Evolutionary conservation across 345 rosid species (phyloP).

Genomic region (Citrus australasica): DNA sequence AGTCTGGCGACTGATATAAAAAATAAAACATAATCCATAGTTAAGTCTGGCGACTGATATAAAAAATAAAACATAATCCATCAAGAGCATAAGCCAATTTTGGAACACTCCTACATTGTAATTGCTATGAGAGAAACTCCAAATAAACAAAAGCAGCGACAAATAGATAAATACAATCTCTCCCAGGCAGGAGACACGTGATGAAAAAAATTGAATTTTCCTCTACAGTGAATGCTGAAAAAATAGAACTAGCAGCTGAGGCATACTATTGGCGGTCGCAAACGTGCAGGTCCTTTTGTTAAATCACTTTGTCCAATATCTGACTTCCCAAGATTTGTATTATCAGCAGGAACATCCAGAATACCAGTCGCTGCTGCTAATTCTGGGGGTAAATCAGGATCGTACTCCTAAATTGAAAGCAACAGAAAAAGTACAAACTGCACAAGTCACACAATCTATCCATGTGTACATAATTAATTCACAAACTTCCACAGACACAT

Average conservation of each 20-base stretch:
- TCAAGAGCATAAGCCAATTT: slow-evolving; percentile 1
- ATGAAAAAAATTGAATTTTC: neutral
- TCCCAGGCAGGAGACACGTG: neutral
- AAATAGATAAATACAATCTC: neutral
- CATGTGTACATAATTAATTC: neutral
- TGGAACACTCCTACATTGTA: neutral
- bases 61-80: slow-evolving; percentile 3
- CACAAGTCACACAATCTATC: neutral
- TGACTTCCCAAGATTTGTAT: slow-evolving; percentile 51
- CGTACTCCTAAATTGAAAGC: slow-evolving; percentile 61
- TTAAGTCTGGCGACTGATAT: slow-evolving; percentile 9
- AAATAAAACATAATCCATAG: slow-evolving; percentile 11
- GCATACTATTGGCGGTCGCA: slow-evolving; percentile 82
- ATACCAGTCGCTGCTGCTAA: slow-evolving; percentile 90
- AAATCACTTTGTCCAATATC: slow-evolving; percentile 59
- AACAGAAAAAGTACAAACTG: slow-evolving; percentile 3
- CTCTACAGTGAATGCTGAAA: neutral
- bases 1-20: slow-evolving; percentile 5
- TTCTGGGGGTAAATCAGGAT: slow-evolving; percentile 98
- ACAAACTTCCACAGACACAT: slow-evolving; percentile 1
- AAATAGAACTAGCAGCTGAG: slow-evolving; percentile 16
- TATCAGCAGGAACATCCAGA: slow-evolving; percentile 58
- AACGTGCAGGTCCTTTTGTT: slow-evolving; percentile 54
- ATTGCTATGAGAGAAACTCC: neutral
- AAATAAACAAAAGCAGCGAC: neutral